Conservation (phyloP, 805 yeast species). For the Wickerhamomyces sydowiorum region DNA sequence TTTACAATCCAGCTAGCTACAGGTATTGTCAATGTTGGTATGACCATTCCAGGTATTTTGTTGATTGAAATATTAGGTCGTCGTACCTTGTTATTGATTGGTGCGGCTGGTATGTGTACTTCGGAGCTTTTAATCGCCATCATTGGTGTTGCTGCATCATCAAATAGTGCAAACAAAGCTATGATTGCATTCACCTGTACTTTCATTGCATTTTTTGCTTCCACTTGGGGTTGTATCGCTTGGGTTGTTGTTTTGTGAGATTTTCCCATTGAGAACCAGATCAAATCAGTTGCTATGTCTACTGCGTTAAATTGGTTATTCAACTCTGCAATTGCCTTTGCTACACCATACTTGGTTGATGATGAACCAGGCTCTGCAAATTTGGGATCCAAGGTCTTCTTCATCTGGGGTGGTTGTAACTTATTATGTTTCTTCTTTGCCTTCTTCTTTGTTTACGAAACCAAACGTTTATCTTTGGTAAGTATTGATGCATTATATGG, state of each 20-base stretch:
- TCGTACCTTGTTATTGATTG: slow-evolving; percentile 52
- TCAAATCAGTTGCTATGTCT: slow-evolving; percentile 64
- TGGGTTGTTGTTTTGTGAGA: slow-evolving; percentile 63
- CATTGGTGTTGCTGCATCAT: slow-evolving; percentile 23
- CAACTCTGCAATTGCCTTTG: slow-evolving; percentile 72
- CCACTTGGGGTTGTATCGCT: slow-evolving; percentile 79
- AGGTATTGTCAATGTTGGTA: slow-evolving; percentile 39
- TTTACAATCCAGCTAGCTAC: slow-evolving; percentile 37
- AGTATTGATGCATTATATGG: slow-evolving; percentile 59
- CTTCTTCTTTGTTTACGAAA: slow-evolving; percentile 54
- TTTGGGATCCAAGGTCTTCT: slow-evolving; percentile 60
- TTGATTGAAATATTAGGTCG: slow-evolving; percentile 61
- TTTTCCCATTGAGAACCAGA: slow-evolving; percentile 68
- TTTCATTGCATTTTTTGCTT: slow-evolving; percentile 72
- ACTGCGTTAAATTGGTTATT: slow-evolving; percentile 79
- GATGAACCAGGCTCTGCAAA: slow-evolving; percentile 55
- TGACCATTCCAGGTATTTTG: slow-evolving; percentile 51
- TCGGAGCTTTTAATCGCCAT: slow-evolving; percentile 61
- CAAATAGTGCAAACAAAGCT: slow-evolving; percentile 35
- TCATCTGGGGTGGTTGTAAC: slow-evolving; percentile 72
- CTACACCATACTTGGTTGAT: slow-evolving; percentile 69
- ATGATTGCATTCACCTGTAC: slow-evolving; percentile 48
- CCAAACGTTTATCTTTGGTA: slow-evolving; percentile 62
- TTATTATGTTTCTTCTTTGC: slow-evolving; percentile 51
- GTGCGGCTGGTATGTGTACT: slow-evolving; percentile 57